Base-by-base conservation (phyloP, 805 yeast genomes). In the Starmerella vaccinii region DNA sequence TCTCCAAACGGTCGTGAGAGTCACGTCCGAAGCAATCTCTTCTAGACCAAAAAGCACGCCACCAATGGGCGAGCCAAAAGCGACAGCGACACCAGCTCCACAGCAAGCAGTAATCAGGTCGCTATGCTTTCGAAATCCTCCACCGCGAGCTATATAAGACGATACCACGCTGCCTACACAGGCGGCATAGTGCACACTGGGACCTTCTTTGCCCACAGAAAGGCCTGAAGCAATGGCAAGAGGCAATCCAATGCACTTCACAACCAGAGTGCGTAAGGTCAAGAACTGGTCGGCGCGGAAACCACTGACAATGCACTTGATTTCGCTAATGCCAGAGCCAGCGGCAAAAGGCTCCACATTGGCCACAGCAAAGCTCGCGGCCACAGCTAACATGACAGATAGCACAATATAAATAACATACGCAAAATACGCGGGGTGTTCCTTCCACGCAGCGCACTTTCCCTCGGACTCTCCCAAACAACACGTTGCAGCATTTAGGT, bases 1-100 rank as follows among this genome's bases (percentile, higher is more conserved):
- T 60, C 87, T 84, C 94, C 95, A 86, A 65, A 94, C 75, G 1
- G 95, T 84, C 3, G 83, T 74, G 15, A 88, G 69, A 57, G 79
- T 83, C 63, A 87, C 82, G 37, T 76, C 76, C 8, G 53, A 18
- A 0, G 92, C 77, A 27, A 92, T 87, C 59, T 92, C 98, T 64
- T 92, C 99, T 52, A 92, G 76, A 12, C 95, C 80, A 65, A 94
- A 92, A 35, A 92, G 67, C 1, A 92, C 97, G 15, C 99, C 99
- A 30, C 99, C 99, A 34, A 60, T 58, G 0, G 98, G 98, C 12
- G 89, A 78, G 0, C 95, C 97, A 71, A 92, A 92, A 0, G 97
- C 98, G 8, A 92, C 97, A 0, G 97, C 97, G 8, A 92, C 97
- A 48, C 99, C 99, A 1, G 98, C 95, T 3, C 96, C 97, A 9